Percentiles rank a stretch among this genome's conserved stretches.
These are phyloP conservation scores for Eutrema salsugineum DNA, from an alignment of 441 rosid genomes.

Conservation along the genomic window DNA sequence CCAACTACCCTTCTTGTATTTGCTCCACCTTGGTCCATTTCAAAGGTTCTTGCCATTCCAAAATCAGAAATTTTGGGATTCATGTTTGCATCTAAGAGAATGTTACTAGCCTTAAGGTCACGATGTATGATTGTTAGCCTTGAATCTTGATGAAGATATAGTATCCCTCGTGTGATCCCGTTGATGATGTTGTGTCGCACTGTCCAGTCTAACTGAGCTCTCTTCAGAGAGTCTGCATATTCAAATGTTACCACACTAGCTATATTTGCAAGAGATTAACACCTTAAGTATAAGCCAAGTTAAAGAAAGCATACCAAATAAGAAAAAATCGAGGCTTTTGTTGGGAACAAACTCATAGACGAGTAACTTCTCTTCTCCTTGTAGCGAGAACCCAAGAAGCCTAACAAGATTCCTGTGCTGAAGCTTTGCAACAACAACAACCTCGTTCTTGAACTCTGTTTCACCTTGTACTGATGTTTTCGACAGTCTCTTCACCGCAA, in stretches of 20 bases:
- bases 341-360: constrained; percentile 45
- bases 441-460: constrained; percentile 50
- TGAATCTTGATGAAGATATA: constrained; percentile 33
- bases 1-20: constrained; percentile 37
- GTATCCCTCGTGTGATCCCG: constrained; percentile 45
- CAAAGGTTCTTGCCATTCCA: constrained; percentile 40
- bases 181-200: constrained; percentile 37
- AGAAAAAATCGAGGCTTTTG: constrained; percentile 44
- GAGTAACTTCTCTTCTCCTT: constrained; percentile 42
- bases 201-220: constrained; percentile 37
- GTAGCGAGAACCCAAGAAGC: constrained; percentile 42
- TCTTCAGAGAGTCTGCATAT: constrained; percentile 31
- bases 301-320: constrained; percentile 33
- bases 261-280: neutral
- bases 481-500: constrained; percentile 41
- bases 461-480: constrained; percentile 41
- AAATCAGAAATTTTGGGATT: constrained; percentile 47
- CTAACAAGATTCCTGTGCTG: constrained; percentile 52
- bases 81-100: constrained; percentile 42
- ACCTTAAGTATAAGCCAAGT: neutral
- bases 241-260: neutral
- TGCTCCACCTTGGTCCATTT: constrained; percentile 19
- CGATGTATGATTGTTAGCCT: constrained; percentile 45
- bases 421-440: constrained; percentile 43
- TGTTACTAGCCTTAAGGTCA: constrained; percentile 48